Evolutionary conservation across 2,329 filamentous ascomycete species (phyloP).

Genomic region (Aspergillus intermedius): DNA sequence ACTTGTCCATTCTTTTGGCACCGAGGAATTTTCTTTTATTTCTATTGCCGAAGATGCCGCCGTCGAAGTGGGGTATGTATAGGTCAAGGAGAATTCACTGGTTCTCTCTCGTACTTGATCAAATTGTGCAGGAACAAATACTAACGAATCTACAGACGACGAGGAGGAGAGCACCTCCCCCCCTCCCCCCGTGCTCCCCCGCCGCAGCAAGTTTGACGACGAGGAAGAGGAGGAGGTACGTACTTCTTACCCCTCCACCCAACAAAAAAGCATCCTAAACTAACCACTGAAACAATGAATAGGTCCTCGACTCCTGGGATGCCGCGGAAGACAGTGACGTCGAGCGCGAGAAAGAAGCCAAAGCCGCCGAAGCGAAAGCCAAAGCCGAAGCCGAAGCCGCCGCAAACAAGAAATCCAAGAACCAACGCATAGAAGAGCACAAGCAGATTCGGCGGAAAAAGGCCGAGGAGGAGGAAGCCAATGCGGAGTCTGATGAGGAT

Average conservation of each 20-base stretch:
- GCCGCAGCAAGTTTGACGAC: conserved; percentile 73
- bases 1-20: not conserved
- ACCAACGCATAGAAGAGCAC: conserved; percentile 76
- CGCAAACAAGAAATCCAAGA: conserved; percentile 84
- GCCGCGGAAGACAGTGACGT: conserved; percentile 94
- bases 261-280: not conserved
- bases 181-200: conserved; percentile 41
- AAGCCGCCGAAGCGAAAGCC: conserved; percentile 76
- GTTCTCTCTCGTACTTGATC: not conserved
- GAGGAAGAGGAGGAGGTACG: conserved; percentile 80
- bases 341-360: conserved; percentile 90
- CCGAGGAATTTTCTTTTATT: conserved; percentile 1
- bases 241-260: not conserved
- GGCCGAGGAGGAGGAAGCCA: conserved; percentile 52
- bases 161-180: conserved; percentile 51
- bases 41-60: conserved; percentile 32
- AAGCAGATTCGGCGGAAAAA: conserved; percentile 57
- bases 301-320: conserved; percentile 96
- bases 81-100: not conserved
- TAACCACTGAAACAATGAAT: conserved; percentile 1
- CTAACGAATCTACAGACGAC: conserved; percentile 23
- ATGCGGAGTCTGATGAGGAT: conserved; percentile 60
- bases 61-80: conserved; percentile 46
- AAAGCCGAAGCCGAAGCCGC: conserved; percentile 84
- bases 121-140: too few species aligned